These are phyloP conservation scores for Scutellaria galericulata DNA, from an alignment of 257 asterid genomes.

Conservation along the genomic window DNA sequence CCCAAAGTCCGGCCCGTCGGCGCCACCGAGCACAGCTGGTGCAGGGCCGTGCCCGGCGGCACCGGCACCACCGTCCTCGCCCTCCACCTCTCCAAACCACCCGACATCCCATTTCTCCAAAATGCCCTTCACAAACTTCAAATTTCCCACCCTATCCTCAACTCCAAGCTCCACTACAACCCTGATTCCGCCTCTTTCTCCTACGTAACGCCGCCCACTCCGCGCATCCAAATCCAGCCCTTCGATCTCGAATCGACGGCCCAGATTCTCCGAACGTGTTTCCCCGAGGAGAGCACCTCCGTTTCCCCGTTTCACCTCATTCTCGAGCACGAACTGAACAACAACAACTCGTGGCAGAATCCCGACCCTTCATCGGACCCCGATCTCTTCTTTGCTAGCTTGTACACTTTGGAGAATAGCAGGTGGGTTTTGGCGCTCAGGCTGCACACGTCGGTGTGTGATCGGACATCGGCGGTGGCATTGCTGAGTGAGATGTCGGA, in stretches of 20 bases:
- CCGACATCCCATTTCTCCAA: slow-evolving; percentile 51
- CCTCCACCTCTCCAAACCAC: slow-evolving; percentile 64
- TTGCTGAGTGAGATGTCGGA: slow-evolving; percentile 58
- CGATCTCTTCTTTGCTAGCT: slow-evolving; percentile 66
- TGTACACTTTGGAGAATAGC: slow-evolving; percentile 46
- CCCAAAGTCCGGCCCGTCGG: slow-evolving; percentile 60
- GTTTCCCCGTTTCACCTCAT: slow-evolving; percentile 60
- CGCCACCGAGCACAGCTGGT: slow-evolving; percentile 90
- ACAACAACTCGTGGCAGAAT: slow-evolving; percentile 55
- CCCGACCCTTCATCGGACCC: slow-evolving; percentile 42
- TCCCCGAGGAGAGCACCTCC: slow-evolving; percentile 33
- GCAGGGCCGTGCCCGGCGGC: slow-evolving; percentile 90
- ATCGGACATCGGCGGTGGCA: slow-evolving; percentile 68
- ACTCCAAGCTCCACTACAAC: slow-evolving; percentile 63
- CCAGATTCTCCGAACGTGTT: slow-evolving; percentile 48
- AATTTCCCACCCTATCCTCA: slow-evolving; percentile 76
- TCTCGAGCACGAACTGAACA: slow-evolving; percentile 81
- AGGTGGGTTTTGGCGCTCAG: slow-evolving; percentile 62
- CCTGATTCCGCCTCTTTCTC: slow-evolving; percentile 53
- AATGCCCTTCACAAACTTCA: slow-evolving; percentile 67
- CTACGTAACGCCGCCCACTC: slow-evolving; percentile 53
- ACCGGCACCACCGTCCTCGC: slow-evolving; percentile 82
- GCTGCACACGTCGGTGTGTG: slow-evolving; percentile 83
- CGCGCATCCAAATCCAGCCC: slow-evolving; percentile 59
- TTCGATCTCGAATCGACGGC: slow-evolving; percentile 66